phyloP scores from a whole-genome alignment of 2,329 filamentous ascomycete genomes.

The Aurifilum marmelostoma region DNA sequence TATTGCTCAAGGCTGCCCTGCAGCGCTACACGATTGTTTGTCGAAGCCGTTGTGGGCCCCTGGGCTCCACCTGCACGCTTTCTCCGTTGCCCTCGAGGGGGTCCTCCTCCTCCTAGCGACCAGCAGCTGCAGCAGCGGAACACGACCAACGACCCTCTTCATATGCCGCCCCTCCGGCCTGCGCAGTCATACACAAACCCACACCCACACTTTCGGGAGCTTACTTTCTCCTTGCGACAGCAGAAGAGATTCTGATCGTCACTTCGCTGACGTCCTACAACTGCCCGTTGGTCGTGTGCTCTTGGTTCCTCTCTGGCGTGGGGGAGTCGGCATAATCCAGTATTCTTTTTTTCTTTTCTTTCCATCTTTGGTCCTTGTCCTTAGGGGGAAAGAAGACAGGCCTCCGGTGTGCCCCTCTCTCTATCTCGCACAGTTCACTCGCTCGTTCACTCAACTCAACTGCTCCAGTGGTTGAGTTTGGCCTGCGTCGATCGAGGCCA shows the following conservation, averaged over 20 bases:
- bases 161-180: not conserved
- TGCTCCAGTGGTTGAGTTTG: not conserved
- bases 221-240: constrained; percentile 6
- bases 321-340: constrained; percentile 11
- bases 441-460: not conserved
- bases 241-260: constrained; percentile 28
- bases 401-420: not conserved
- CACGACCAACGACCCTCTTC: not conserved
- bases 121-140: not conserved
- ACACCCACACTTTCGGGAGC: constrained; percentile 9
- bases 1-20: not conserved
- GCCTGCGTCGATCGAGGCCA: constrained; percentile 6
- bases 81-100: not conserved
- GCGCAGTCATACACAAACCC: not conserved
- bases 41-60: constrained; percentile 1
- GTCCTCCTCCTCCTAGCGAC: not conserved
- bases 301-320: constrained; percentile 7
- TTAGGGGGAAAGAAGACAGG: not conserved
- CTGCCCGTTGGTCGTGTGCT: constrained; percentile 7
- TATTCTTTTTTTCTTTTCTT: not conserved
- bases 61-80: not conserved
- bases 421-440: not conserved
- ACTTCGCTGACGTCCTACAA: constrained; percentile 9
- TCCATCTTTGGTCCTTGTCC: not conserved
- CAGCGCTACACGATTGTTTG: not conserved